phyloP scores from a whole-genome alignment of 2,329 filamentous ascomycete species.

The Sarocladium oryzae region DNA sequence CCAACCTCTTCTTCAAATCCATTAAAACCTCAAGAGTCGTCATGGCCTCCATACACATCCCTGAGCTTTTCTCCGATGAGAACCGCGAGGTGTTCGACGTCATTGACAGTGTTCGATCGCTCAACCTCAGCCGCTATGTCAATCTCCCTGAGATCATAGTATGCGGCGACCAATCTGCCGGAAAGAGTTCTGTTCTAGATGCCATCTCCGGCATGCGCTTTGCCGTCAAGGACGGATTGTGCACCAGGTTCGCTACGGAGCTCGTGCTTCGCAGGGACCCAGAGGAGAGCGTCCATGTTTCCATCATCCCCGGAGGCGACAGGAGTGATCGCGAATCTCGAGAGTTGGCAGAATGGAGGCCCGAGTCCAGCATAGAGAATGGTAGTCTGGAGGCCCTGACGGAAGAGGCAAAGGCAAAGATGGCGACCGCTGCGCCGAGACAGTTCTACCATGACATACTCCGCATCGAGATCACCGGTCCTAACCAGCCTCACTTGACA shows the following conservation, averaged over 20 bases:
- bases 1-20: too few species aligned
- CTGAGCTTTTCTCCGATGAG: slow-evolving; percentile 15
- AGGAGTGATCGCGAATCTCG: slow-evolving; percentile 20
- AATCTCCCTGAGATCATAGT: slow-evolving; percentile 46
- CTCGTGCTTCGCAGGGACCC: slow-evolving; percentile 44
- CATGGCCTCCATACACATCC: too few species aligned
- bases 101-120: slow-evolving; percentile 31
- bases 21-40: too few species aligned
- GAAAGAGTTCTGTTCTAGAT: slow-evolving; percentile 60
- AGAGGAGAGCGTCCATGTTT: slow-evolving; percentile 26
- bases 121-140: slow-evolving; percentile 30
- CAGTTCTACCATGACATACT: slow-evolving; percentile 40
- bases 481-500: slow-evolving; percentile 44
- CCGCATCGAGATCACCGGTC: slow-evolving; percentile 40
- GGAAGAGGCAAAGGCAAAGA: slow-evolving; percentile 34
- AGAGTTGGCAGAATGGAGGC: slow-evolving; percentile 12
- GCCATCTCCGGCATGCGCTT: slow-evolving; percentile 57
- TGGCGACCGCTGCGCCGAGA: slow-evolving; percentile 37
- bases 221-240: slow-evolving; percentile 50
- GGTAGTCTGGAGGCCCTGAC: slow-evolving; percentile 23
- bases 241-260: slow-evolving; percentile 58
- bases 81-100: slow-evolving; percentile 31
- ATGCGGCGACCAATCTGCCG: slow-evolving; percentile 54
- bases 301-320: slow-evolving; percentile 23
- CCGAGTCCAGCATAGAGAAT: slow-evolving; percentile 12